Evolutionary conservation across 208 protist species (phyloP), one percentile per base, ranked within the genome.

Genomic region (Blastocrithidia nonstop): DNA sequence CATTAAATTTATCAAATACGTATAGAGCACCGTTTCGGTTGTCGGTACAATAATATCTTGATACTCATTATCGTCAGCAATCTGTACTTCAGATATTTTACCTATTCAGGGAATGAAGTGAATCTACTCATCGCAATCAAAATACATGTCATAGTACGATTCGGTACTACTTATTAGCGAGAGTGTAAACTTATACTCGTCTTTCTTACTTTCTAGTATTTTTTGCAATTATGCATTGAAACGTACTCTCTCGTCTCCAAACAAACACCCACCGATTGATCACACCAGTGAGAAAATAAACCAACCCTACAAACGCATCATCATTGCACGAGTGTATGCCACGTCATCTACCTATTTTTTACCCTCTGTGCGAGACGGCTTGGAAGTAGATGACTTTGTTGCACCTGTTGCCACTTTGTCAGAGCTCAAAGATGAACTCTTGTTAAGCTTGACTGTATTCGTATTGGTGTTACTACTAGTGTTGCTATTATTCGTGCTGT

Each of bases 11-110:
- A 95, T 56, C 19, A 97, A 54, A 50, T 82, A 97, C 6, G 71
- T 67, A 58, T 95, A 97, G 56, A 93, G 80, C 45, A 78, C 73
- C 8, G 92, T 95, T 49, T 96, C 93, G 31, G 66, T 79, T 6
- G 95, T 98, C 1, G 90, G 88, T 8, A 98, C 93, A 50, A 96
- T 95, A 45, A 97, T 84, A 49, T 93, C 75, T 47, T 95, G 88
- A 54, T 93, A 95, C 73, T 95, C 82, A 36, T 57, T 66, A 29
- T 69, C 76, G 45, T 84, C 69, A 2, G 66, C 48, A 48, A 95
- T 95, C 16, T 41, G 48, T 47, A 95, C 55, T 52, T 91, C 81
- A 2, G 74, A 70, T 38, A 95, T 67, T 27, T 74, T 61, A 41
- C 89, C 81, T 13, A 70, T 15, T 84, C 88, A 95, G 44, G 68